Percentiles rank a stretch among this genome's conserved stretches.
Conservation (phyloP, 106 monocot species). For the Alisma plantagoaquatica region DNA sequence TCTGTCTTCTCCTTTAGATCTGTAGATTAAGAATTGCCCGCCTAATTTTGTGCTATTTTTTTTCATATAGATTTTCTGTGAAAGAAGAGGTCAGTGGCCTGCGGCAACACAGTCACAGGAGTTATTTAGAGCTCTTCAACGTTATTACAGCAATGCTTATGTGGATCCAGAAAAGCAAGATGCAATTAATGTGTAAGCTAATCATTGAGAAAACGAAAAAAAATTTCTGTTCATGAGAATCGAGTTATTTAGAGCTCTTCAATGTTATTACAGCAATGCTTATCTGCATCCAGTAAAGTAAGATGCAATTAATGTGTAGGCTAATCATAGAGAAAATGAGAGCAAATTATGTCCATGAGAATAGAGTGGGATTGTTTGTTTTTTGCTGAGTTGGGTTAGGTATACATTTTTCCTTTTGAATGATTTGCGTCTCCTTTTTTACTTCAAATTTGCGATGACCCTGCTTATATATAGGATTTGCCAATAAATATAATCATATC, state of each 20-base stretch:
- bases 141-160: conserved; percentile 87
- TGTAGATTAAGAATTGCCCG: too few species aligned
- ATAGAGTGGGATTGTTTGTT: neutral
- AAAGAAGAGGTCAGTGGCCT: conserved; percentile 92
- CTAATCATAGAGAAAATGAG: conserved; percentile 10
- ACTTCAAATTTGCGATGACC: too few species aligned
- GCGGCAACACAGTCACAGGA: conserved; percentile 89
- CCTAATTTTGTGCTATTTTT: neutral
- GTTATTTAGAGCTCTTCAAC: conserved; percentile 70
- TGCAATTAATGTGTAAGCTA: conserved; percentile 90
- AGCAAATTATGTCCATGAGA: too few species aligned
- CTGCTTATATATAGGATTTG: too few species aligned
- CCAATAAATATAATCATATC: too few species aligned
- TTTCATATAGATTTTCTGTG: conserved; percentile 71
- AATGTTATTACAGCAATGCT: conserved; percentile 82
- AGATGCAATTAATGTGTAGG: conserved; percentile 96
- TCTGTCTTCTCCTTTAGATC: neutral
- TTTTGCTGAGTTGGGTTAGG: too few species aligned
- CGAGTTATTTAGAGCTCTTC: conserved; percentile 79
- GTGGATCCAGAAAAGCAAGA: conserved; percentile 92
- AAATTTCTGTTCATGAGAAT: too few species aligned
- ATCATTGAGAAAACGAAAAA: too few species aligned
- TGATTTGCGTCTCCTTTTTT: too few species aligned
- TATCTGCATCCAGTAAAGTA: conserved; percentile 91
- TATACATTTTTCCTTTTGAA: too few species aligned